Base-by-base conservation (phyloP, 331 rosid genomes). In the Pyracantha coccinea region DNA sequence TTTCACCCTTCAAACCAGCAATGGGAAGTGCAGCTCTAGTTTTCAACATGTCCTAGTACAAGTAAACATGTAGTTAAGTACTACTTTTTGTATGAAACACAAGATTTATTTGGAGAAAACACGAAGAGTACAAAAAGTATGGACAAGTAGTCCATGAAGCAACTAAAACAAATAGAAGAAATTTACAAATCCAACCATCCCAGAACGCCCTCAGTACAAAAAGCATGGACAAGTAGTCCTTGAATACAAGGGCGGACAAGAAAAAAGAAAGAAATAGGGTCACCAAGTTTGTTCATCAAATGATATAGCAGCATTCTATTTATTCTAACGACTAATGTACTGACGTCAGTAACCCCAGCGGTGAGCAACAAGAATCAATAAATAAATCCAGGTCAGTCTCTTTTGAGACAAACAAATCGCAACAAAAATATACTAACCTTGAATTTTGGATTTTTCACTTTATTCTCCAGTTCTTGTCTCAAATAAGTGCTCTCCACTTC, bases 21-120 rank as follows among this genome's bases (percentile, higher is more conserved):
- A 94, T 84, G 45, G 99, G 99, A 75, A 94, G 99, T 44, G 86
- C 84, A 83, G 87, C 89, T 82, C 99, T 88, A 72, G 78, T 79
- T 83, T 85, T 92, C 82, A 87, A 86, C 92, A 94, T 94, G 69
- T 90, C 96, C 98, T 90, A 80, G 23, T 83, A 75, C 60, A 79
- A 24, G 63, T 58, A 61, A 45, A 33, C 20, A 72, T 44, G 50
- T 73, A 16, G 54, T 32, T 45, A 33, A 79, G 67, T 19, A 50
- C 32, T 68, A 25, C 50, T 13, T 44, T 44, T 44, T 44, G 50
- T 44, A 44, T 4, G 50, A 44, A 44, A 44, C 50, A 44, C 16
- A 44, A 41, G 47, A 44, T 44, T 13, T 44, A 44, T 13, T 44
- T 44, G 50, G 50, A 44, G 50, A 44, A 44, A 44, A 44, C 50